Evolutionary conservation across 768 basidiomycete genomes (phyloP), one percentile per base, ranked within the genome.

Genomic region (Boletus coccyginus): DNA sequence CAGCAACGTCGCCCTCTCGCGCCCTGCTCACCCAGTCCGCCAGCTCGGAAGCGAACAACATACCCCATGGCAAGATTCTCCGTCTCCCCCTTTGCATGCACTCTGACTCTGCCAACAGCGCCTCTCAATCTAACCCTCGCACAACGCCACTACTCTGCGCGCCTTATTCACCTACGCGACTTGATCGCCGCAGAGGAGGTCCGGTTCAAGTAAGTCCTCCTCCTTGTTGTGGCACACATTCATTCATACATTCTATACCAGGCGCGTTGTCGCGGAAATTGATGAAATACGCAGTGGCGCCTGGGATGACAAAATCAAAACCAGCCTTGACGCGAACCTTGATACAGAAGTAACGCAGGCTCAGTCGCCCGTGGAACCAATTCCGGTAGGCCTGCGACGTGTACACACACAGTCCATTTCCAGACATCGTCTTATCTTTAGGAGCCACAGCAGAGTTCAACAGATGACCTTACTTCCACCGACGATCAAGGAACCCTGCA

Each of bases 101-200:
- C 31, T 6, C 52, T 60, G 27, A 71, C 55, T 16, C 51, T 46
- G 36, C 3, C 55, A 11, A 6, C 63, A 93, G 93, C 89, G 41
- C 77, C 79, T 13, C 66, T 75, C 10, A 86, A 92, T 62, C 77
- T 87, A 11, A 74, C 78, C 48, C 80, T 97, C 40, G 92, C 94
- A 2, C 84, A 90, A 66, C 87, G 78, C 48, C 82, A 86, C 70
- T 96, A 90, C 66, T 72, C 78, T 40, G 77, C 78, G 6, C 86
- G 94, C 32, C 77, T 92, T 38, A 66, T 79, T 17, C 90, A 96
- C 62, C 75, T 97, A 5, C 82, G 84, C 53, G 77, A 77, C n/a
- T 77, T 86, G 43, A 92, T 97, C 40, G 64, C 78, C 33, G 78
- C 74, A 2, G 88, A 94, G 66, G 94, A 96, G 73, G 69, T 73